A percentile compares a stretch with the other conserved stretches of the same genome.
phyloP scores from a whole-genome alignment of 2,329 filamentous ascomycete species.

The Stagonosporopsis vannaccii region DNA sequence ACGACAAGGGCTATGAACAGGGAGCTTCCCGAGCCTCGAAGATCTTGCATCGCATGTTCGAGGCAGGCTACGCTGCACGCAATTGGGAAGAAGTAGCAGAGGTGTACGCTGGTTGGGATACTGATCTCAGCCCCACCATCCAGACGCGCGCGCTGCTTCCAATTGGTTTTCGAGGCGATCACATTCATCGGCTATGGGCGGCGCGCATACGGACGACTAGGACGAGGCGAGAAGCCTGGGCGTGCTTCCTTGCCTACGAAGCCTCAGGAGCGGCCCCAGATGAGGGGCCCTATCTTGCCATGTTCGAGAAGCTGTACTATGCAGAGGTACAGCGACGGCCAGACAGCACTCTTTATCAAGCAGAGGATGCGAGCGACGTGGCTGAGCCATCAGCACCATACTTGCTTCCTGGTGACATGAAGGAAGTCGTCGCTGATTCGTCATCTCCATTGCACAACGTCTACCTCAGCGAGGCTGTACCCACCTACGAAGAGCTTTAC shows the following conservation, averaged over 20 bases:
- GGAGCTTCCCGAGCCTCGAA: conserved; percentile 65
- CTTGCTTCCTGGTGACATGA: conserved; percentile 66
- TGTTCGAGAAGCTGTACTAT: conserved; percentile 63
- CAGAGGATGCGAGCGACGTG: background rate
- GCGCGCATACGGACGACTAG: conserved; percentile 66
- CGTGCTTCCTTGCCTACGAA: conserved; percentile 66
- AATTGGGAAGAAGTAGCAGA: conserved; percentile 62
- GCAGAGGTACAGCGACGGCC: conserved; percentile 23
- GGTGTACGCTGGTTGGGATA: conserved; percentile 68
- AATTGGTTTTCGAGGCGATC: background rate
- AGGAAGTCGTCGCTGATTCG: conserved; percentile 62
- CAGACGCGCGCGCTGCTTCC: conserved; percentile 61
- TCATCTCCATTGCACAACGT: conserved; percentile 71
- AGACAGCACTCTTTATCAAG: conserved; percentile 11
- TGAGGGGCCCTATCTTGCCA: conserved; percentile 60
- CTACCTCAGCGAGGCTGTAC: conserved; percentile 67
- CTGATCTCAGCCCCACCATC: conserved; percentile 68
- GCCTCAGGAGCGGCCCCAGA: conserved; percentile 49
- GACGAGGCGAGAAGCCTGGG: conserved; percentile 70
- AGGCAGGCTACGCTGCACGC: conserved; percentile 63
- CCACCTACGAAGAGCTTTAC: conserved; percentile 66
- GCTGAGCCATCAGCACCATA: conserved; percentile 8
- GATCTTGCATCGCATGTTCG: conserved; percentile 63
- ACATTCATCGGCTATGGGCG: conserved; percentile 53
- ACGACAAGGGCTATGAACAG: conserved; percentile 62